These are phyloP conservation scores for Pichia rugopelliculosa DNA, from an alignment of 805 yeast genomes.

Conservation along the genomic window DNA sequence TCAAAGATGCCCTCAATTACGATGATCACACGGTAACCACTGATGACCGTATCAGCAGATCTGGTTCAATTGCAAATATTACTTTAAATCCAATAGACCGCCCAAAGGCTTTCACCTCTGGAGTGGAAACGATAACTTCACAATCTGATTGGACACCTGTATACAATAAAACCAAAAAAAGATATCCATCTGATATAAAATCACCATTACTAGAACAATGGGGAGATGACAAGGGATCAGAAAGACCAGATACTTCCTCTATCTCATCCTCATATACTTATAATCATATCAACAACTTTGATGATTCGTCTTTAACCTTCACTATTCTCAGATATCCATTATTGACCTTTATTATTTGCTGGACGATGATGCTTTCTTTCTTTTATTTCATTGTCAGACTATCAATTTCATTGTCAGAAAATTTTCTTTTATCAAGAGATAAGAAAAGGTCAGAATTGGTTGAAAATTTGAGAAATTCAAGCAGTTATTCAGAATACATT, in stretches of 20 bases:
- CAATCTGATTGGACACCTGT: slow-evolving; percentile 43
- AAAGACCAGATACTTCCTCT: not conserved
- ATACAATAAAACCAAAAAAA: slow-evolving; percentile 23
- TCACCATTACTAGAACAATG: not conserved
- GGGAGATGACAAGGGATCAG: not conserved
- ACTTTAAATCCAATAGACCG: not conserved
- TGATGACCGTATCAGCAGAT: not conserved
- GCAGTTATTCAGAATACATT: slow-evolving; percentile 55
- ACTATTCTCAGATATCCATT: slow-evolving; percentile 60
- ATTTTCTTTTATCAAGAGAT: slow-evolving; percentile 45
- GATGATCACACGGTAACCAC: slow-evolving; percentile 20
- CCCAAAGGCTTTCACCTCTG: not conserved
- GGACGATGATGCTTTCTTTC: slow-evolving; percentile 46
- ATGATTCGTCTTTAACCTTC: slow-evolving; percentile 29
- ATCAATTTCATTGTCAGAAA: slow-evolving; percentile 58
- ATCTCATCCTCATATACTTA: not conserved
- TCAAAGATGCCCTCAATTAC: slow-evolving; percentile 30
- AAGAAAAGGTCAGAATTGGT: slow-evolving; percentile 49
- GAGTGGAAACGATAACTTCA: slow-evolving; percentile 28
- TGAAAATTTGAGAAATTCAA: slow-evolving; percentile 40
- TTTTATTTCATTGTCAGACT: slow-evolving; percentile 47
- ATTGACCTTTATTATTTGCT: slow-evolving; percentile 40
- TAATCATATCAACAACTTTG: slow-evolving; percentile 3
- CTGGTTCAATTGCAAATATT: not conserved
- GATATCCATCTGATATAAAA: not conserved